Conservation (phyloP, 2,329 filamentous ascomycete genomes). For the Daldinia eschscholtzii region DNA sequence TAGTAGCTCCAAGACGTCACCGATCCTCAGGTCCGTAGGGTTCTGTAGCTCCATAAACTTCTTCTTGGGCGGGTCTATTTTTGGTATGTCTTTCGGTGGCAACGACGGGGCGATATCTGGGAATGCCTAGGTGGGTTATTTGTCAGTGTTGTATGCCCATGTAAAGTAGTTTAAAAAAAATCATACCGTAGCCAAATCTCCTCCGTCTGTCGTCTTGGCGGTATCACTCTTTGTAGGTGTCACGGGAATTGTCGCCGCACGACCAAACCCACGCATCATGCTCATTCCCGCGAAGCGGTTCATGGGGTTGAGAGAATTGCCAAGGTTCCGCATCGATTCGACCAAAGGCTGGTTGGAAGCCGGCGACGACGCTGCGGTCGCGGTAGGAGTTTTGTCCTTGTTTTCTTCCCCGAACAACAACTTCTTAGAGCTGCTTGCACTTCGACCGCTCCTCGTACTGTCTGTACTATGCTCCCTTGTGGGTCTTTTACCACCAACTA, state of each 20-base stretch:
- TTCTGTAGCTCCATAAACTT: conserved; percentile 80
- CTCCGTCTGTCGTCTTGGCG: conserved; percentile 61
- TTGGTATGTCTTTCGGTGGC: conserved; percentile 67
- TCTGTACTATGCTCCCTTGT: conserved; percentile 81
- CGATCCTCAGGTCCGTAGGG: conserved; percentile 76
- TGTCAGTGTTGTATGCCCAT: conserved; percentile 8
- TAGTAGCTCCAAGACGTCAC: conserved; percentile 79
- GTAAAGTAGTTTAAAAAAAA: too few species aligned
- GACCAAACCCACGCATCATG: conserved; percentile 81
- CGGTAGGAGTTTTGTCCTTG: conserved; percentile 55
- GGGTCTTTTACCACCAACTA: conserved; percentile 75
- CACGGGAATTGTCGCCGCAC: conserved; percentile 60
- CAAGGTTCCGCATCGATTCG: conserved; percentile 84
- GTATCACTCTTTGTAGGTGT: conserved; percentile 55
- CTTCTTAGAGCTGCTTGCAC: conserved; percentile 71
- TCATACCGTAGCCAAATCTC: conserved; percentile 69
- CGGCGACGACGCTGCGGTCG: conserved; percentile 50
- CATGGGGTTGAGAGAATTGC: conserved; percentile 85
- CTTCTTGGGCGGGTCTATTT: conserved; percentile 75
- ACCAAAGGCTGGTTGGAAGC: conserved; percentile 72
- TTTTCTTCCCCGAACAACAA: conserved; percentile 64
- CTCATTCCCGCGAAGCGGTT: conserved; percentile 80
- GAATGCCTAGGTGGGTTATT: conserved; percentile 62
- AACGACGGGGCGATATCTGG: conserved; percentile 69
- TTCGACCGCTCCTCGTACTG: conserved; percentile 73